A percentile compares a stretch with the other conserved stretches of the same genome.
phyloP scores from a whole-genome alignment of 805 yeast genomes.

The Jamesozyma lodderae region DNA sequence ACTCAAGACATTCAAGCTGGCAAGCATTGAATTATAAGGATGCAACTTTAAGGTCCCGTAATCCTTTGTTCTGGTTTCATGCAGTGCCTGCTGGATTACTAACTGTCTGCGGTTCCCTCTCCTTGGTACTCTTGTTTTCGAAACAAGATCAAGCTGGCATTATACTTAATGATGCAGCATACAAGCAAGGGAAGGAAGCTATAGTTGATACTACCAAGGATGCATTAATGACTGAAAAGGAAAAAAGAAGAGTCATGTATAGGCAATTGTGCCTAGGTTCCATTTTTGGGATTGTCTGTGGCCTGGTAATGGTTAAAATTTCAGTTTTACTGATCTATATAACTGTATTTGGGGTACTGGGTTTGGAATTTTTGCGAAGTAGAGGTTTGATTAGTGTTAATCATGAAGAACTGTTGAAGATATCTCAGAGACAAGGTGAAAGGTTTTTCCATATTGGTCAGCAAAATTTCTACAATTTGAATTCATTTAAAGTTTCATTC shows the following conservation, averaged over 20 bases:
- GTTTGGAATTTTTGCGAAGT: constrained; percentile 21
- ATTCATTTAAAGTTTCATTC: constrained; percentile 21
- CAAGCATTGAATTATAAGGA: no score
- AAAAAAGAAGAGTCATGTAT: constrained; percentile 9
- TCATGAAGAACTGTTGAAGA: constrained; percentile 7
- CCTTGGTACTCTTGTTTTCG: no score
- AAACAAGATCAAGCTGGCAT: no score
- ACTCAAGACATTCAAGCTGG: no score
- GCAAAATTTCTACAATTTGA: constrained; percentile 15
- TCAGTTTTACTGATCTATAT: constrained; percentile 19
- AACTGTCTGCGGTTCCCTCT: no score
- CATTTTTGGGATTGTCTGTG: constrained; percentile 20
- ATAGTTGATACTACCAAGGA: neutral
- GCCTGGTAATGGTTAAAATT: constrained; percentile 22
- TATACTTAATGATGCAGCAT: neutral
- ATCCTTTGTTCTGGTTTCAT: no score
- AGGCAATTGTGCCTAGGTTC: constrained; percentile 26
- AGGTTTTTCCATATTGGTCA: constrained; percentile 16
- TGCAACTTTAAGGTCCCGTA: no score
- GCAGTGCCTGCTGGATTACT: neutral
- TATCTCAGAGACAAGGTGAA: constrained; percentile 8
- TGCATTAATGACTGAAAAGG: neutral
- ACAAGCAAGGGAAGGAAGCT: neutral
- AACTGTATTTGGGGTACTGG: constrained; percentile 15
- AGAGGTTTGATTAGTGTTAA: constrained; percentile 18